Evolutionary conservation across 805 yeast genomes (phyloP), one percentile per base, ranked within the genome.

Genomic region (Myxozyma geophila): DNA sequence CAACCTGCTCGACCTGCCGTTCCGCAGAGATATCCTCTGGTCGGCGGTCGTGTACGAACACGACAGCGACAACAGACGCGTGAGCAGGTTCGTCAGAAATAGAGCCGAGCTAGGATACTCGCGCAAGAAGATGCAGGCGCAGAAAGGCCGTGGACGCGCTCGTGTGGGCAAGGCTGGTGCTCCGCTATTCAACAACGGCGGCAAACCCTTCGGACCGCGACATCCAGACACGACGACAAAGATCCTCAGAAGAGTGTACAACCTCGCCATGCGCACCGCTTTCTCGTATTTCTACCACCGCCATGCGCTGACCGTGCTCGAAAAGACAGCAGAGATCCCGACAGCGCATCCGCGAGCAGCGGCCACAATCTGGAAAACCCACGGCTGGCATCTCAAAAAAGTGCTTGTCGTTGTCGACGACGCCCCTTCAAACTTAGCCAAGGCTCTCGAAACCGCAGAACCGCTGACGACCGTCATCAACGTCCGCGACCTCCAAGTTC

Each of bases 111-210:
- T 88, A 77, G 92, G 92, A 64, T 92, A 84, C 75, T 88, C 96
- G 28, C 84, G 96, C 76, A 83, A 83, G 72, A 95, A 95, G 75
- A 79, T 95, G 70, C 81, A 85, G 44, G 90, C 91, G 37, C 99
- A 95, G 78, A 95, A 95, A 78, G 98, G 98, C 64, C 80, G 90
- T 15, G 99, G 99, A 78, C 83, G 84, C 66, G 99, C 99, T 59
- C 87, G 99, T 81, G 88, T 85, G 59, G 99, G 99, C 80, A 98
- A 92, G 77, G 92, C 89, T 63, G 93, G 92, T 73, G 90, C 97
- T 28, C 99, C 99, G 55, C 88, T 87, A 51, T 87, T 97, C 79
- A 86, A 85, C 72, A 90, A 89, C 73, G 97, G 97, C 75, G 92
- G 93, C 58, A 82, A 87, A 71, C 98, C 98, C 0, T 85, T 88